These are phyloP conservation scores for Herpetospermum pedunculosum DNA, from an alignment of 306 rosid species.

Conservation along the genomic window DNA sequence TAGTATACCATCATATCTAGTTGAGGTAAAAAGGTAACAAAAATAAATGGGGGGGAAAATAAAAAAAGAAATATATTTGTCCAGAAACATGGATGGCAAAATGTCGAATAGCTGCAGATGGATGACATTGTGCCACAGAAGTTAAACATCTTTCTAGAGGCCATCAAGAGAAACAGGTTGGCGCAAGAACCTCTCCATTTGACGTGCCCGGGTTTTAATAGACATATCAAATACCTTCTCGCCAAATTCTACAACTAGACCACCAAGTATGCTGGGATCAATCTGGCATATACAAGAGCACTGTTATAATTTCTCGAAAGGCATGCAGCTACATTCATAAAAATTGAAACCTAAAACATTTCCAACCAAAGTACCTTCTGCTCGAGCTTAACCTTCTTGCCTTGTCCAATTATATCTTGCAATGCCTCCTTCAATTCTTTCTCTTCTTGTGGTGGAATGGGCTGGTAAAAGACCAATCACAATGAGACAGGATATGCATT, in stretches of 20 bases:
- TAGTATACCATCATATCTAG: constrained; percentile 25
- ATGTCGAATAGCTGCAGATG: constrained; percentile 9
- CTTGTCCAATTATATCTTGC: constrained; percentile 65
- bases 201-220: constrained; percentile 66
- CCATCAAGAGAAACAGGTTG: constrained; percentile 39
- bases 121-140: constrained; percentile 7
- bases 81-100: constrained; percentile 13
- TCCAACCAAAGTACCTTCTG: constrained; percentile 49
- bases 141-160: constrained; percentile 31
- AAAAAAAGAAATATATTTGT: constrained; percentile 17
- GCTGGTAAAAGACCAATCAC: constrained; percentile 29
- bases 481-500: background rate
- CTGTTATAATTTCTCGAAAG: background rate
- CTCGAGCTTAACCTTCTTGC: constrained; percentile 60
- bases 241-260: constrained; percentile 65
- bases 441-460: constrained; percentile 86
- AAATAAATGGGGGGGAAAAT: constrained; percentile 3
- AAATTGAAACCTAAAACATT: background rate
- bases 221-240: constrained; percentile 90
- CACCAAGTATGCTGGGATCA: constrained; percentile 81
- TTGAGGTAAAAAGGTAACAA: constrained; percentile 13
- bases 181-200: constrained; percentile 90
- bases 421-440: constrained; percentile 72
- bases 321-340: background rate
- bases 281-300: constrained; percentile 33